Base-by-base conservation (phyloP, 1,284 basidiomycete genomes). In the Abortiporus biennis region DNA sequence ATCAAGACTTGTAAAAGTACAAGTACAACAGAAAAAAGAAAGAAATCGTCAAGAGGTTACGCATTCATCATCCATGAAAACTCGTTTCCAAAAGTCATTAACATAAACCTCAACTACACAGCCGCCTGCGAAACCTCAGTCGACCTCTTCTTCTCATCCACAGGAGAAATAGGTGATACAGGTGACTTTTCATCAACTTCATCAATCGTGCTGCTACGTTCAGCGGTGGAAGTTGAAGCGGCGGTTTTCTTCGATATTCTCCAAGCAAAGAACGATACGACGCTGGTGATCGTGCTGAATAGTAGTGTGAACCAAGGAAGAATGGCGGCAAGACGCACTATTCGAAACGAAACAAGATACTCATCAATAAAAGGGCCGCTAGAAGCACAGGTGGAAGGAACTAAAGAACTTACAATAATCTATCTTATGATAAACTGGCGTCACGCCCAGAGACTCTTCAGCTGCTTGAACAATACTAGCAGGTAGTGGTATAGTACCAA, bases 341-440 rank as follows among this genome's bases (percentile, higher is more conserved):
- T 19, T 5, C 8, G 27, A 29, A 34, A 38, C 8, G 25, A 20
- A 19, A 15, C 11, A 16, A 38, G 9, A 3, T 16, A 24, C 39
- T 6, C 6, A 13, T 21, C 20, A 9, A 13, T 19, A 33, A 13
- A 17, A 29, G 20, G 5, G 6, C 13, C 3, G n/a, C 16, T 31
- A 36, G 44, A 33, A 43, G 30, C 20, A 27, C n/a, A 35, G 21
- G 17, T n/a, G 32, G 9, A 11, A 19, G 40, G 12, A 19, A 3
- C 33, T 20, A 6, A 42, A 40, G 33, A 15, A 54, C 57, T 47
- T 38, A 81, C 78, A 54, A 51, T 74, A 77, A 38, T 54, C 45
- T 29, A 74, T 65, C 15, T 72, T 43, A 40, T 57, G 67, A 53
- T 81, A 83, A 4, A 66, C 57, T 19, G 66, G 57, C 4, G 70